Evolutionary conservation across 345 rosid species (phyloP).

Genomic region (Ricinus communis): DNA sequence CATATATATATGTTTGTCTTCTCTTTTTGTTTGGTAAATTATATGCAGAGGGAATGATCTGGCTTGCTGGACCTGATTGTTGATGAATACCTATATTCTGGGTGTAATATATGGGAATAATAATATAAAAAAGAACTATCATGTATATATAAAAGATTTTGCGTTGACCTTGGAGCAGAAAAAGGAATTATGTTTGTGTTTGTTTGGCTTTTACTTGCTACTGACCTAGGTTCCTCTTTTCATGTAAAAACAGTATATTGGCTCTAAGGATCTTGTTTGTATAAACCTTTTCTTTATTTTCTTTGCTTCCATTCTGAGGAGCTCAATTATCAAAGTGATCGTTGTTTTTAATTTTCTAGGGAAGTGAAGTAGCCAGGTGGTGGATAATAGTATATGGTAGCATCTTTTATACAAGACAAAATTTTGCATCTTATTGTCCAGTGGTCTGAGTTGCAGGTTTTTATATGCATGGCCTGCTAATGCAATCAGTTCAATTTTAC

Average conservation of each 20-base stretch:
- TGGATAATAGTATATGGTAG: not conserved
- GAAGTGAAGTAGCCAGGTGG: not conserved
- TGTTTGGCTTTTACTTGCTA: not conserved
- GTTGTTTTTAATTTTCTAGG: not conserved
- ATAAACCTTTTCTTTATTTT: not conserved
- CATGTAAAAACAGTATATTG: not conserved
- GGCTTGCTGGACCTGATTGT: no score
- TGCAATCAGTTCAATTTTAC: not conserved
- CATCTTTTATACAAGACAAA: not conserved
- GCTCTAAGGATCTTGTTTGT: not conserved
- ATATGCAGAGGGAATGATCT: no score
- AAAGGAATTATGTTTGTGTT: not conserved
- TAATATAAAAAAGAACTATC: no score
- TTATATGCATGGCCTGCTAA: not conserved
- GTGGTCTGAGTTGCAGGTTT: not conserved
- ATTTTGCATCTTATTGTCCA: not conserved
- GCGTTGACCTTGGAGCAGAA: conserved; percentile 12
- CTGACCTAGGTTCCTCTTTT: conserved; percentile 5
- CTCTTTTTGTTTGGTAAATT: no score
- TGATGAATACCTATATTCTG: no score
- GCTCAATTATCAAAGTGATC: conserved; percentile 8
- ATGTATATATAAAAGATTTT: not conserved
- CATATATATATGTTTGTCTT: no score
- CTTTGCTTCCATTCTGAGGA: not conserved
- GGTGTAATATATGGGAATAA: no score